phyloP scores from a whole-genome alignment of 148 eudicot genomes.

The Gaultheria prostrata region DNA sequence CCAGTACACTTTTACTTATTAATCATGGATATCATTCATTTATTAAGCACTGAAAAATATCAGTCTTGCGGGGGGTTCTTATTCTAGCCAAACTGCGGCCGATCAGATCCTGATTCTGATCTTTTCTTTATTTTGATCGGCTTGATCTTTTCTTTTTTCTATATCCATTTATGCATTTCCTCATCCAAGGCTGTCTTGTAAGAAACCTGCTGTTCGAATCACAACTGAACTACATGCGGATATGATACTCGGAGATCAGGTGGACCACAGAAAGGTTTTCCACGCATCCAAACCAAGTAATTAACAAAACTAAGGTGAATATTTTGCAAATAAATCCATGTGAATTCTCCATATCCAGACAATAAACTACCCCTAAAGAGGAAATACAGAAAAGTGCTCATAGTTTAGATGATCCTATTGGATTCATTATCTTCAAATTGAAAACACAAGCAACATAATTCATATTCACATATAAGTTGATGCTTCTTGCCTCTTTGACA shows the following conservation, averaged over 20 bases:
- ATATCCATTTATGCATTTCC: background rate
- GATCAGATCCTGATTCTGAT: background rate
- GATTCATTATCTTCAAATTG: background rate
- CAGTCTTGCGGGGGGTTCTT: background rate
- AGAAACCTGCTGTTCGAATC: background rate
- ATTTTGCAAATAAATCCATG: background rate
- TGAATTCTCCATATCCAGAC: background rate
- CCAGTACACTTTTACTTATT: background rate
- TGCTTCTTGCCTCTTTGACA: background rate
- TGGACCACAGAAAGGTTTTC: background rate
- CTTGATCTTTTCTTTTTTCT: too few species aligned
- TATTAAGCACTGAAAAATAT: background rate
- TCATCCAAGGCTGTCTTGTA: background rate
- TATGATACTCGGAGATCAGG: background rate
- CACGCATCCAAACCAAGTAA: background rate
- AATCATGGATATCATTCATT: background rate
- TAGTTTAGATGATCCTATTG: background rate
- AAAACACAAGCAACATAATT: background rate
- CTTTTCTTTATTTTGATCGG: too few species aligned
- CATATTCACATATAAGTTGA: background rate
- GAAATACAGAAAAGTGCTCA: background rate
- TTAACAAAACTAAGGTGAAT: background rate
- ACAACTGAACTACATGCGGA: background rate
- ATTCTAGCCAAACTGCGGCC: background rate
- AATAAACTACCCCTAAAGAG: background rate